Conservation (phyloP, 1,284 basidiomycete genomes). For the Athelia psychrophila region DNA sequence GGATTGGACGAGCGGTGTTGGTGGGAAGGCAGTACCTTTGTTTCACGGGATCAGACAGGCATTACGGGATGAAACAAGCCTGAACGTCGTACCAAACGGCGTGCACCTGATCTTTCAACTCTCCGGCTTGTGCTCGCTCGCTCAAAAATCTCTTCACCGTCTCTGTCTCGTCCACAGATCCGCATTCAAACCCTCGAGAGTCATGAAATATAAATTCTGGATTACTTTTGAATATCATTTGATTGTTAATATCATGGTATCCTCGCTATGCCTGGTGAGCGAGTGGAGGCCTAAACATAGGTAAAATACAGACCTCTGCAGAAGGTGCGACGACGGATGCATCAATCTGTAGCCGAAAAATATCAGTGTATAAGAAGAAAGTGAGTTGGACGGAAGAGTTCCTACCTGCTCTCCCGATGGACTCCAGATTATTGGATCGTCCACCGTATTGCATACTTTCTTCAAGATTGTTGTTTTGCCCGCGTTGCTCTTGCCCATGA, state of each 20-base stretch:
- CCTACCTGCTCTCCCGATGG: slow-evolving; percentile 5
- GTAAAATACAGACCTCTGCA: background rate
- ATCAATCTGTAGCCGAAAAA: background rate
- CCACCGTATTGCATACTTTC: slow-evolving; percentile 21
- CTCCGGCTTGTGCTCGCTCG: slow-evolving; percentile 6
- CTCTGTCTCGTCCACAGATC: slow-evolving; percentile 14
- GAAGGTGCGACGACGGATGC: background rate
- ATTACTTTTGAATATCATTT: slow-evolving; percentile 20
- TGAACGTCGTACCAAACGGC: slow-evolving; percentile 20
- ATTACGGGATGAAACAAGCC: too few relatives aligned
- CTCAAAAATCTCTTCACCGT: slow-evolving; percentile 17
- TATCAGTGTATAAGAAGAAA: too few relatives aligned
- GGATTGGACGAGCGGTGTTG: slow-evolving; percentile 15
- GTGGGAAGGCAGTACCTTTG: slow-evolving; percentile 21
- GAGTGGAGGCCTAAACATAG: background rate
- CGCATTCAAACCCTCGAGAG: slow-evolving; percentile 23
- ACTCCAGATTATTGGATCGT: slow-evolving; percentile 16
- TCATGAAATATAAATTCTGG: slow-evolving; percentile 23
- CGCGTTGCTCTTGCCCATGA: too few relatives aligned
- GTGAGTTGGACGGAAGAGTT: too few relatives aligned
- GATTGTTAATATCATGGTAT: slow-evolving; percentile 16
- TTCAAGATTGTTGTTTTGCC: slow-evolving; percentile 27
- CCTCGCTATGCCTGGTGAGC: slow-evolving; percentile 15
- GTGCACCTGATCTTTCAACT: slow-evolving; percentile 19
- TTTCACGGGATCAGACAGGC: background rate